Conservation (phyloP, 192 early-diverging fungal genomes). For the Linnemannia schmuckeri region DNA sequence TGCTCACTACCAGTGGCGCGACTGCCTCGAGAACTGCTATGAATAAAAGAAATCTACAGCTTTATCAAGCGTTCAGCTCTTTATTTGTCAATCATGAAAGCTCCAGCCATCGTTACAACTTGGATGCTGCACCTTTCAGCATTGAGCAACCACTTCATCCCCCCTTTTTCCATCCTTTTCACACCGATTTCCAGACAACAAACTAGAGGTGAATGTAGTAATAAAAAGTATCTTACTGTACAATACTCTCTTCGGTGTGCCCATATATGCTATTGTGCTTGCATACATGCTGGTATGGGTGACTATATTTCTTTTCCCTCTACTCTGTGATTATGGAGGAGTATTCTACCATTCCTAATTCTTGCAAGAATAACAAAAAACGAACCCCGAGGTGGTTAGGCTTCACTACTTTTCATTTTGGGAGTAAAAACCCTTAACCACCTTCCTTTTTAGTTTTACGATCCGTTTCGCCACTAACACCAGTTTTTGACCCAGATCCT, state of each 20-base stretch:
- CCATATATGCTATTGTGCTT: background rate
- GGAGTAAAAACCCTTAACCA: too few relatives aligned
- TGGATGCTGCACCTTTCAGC: background rate
- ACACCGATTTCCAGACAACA: background rate
- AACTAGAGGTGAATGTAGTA: background rate
- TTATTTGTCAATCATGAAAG: background rate
- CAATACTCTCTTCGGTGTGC: background rate
- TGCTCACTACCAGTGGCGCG: background rate
- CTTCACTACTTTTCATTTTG: background rate
- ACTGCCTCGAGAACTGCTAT: conserved; percentile 13
- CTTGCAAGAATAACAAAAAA: too few relatives aligned
- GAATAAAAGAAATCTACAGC: conserved; percentile 1
- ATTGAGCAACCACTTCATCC: background rate
- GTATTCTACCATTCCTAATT: too few relatives aligned
- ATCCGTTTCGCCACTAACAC: too few relatives aligned
- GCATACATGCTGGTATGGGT: background rate
- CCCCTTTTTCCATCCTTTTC: background rate
- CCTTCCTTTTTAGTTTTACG: too few relatives aligned
- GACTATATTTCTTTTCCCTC: background rate
- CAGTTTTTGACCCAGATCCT: too few relatives aligned
- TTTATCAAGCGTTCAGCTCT: background rate
- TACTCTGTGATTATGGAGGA: background rate
- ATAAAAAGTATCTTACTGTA: background rate
- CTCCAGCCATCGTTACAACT: background rate
- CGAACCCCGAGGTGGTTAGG: background rate